These are phyloP conservation scores for Rhodotorula sp. DNA, from an alignment of 1,284 basidiomycete species.

Conservation along the genomic window DNA sequence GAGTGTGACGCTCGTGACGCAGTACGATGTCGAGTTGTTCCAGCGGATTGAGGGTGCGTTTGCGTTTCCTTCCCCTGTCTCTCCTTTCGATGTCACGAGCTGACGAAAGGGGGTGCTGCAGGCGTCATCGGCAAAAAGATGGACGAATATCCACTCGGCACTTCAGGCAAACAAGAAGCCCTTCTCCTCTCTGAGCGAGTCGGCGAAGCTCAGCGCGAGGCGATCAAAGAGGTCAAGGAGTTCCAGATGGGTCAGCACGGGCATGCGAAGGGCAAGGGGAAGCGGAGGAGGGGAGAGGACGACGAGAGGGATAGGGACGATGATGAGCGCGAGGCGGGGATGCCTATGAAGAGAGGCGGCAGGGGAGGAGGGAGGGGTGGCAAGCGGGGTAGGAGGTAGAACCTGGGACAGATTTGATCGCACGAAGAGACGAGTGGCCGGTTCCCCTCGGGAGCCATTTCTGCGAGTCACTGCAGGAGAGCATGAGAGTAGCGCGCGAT, in stretches of 20 bases:
- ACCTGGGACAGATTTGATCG: too few species aligned
- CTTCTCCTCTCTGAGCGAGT: conserved; percentile 85
- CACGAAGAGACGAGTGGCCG: too few species aligned
- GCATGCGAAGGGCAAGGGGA: conserved; percentile 55
- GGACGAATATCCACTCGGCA: conserved; percentile 69
- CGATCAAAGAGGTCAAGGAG: conserved; percentile 67
- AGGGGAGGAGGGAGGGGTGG: background rate
- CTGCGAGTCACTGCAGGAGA: too few species aligned
- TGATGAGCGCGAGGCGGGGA: conserved; percentile 76
- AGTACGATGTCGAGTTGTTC: conserved; percentile 96
- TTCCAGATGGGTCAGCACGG: conserved; percentile 56
- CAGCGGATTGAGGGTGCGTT: conserved; percentile 78
- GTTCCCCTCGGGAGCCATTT: too few species aligned
- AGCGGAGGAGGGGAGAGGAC: conserved; percentile 49
- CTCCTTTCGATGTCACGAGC: background rate
- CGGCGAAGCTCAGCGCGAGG: conserved; percentile 80
- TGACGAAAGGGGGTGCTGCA: background rate
- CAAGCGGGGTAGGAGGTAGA: background rate
- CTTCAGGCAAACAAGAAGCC: conserved; percentile 83
- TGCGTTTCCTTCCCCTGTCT: background rate
- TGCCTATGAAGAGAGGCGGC: conserved; percentile 54
- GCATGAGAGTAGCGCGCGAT: too few species aligned
- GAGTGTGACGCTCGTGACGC: conserved; percentile 92
- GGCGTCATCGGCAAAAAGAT: conserved; percentile 87
- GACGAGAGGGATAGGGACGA: conserved; percentile 83